Evolutionary conservation across 768 basidiomycete genomes (phyloP).

Genomic region (Daedaleopsis sinensis): DNA sequence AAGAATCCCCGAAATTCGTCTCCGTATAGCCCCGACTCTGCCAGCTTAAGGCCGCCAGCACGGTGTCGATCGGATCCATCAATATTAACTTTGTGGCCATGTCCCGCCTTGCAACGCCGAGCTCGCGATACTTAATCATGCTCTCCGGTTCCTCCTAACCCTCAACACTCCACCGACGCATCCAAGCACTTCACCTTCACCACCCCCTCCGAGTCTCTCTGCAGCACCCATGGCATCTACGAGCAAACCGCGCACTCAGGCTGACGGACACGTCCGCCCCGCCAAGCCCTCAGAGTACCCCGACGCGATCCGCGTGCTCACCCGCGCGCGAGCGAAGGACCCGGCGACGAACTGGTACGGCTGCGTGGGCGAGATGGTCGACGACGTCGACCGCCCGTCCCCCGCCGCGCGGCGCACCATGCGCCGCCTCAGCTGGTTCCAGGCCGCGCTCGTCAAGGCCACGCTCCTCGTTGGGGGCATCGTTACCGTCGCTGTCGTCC

Average conservation of each 20-base stretch:
- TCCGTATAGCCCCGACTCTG: too few relatives aligned
- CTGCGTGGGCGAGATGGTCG: constrained; percentile 1
- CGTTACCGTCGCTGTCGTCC: constrained; percentile 15
- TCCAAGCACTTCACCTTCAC: too few relatives aligned
- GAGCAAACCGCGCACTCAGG: too few relatives aligned
- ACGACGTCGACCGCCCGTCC: not conserved
- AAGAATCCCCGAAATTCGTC: too few relatives aligned
- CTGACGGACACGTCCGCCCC: not conserved
- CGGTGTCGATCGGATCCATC: too few relatives aligned
- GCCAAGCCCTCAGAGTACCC: constrained; percentile 7
- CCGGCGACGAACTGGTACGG: constrained; percentile 28
- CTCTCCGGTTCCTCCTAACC: too few relatives aligned
- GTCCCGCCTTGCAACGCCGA: too few relatives aligned
- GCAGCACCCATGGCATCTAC: too few relatives aligned
- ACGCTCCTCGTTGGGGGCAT: constrained; percentile 15
- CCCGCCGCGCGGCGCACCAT: not conserved
- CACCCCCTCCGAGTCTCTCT: too few relatives aligned
- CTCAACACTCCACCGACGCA: not conserved
- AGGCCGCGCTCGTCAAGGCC: constrained; percentile 13
- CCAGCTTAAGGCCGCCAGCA: too few relatives aligned
- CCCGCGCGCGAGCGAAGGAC: constrained; percentile 24
- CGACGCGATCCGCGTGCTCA: constrained; percentile 11
- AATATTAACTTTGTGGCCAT: too few relatives aligned
- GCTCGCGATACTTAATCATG: too few relatives aligned
- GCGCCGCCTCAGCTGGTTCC: constrained; percentile 20